A percentile compares a stretch with the other conserved stretches of the same genome.
phyloP scores from a whole-genome alignment of 768 basidiomycete genomes.

The Lactarius tabidus region DNA sequence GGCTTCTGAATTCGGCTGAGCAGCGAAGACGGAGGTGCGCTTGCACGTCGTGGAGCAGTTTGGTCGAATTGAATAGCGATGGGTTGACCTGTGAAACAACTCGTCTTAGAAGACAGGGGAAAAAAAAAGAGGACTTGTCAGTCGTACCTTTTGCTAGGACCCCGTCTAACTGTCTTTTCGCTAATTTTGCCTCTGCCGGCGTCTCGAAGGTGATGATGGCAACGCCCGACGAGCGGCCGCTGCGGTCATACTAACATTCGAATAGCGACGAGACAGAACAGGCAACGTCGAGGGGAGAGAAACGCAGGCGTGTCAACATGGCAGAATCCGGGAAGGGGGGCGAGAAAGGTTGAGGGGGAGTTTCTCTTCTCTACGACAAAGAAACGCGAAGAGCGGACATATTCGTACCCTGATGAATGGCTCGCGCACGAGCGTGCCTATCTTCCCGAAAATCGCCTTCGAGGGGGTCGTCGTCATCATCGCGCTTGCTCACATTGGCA shows the following conservation, averaged over 20 bases:
- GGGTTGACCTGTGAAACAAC: slow-evolving; percentile 60
- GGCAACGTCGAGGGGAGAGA: background rate
- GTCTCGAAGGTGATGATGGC: slow-evolving; percentile 81
- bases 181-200: slow-evolving; percentile 69
- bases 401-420: slow-evolving; percentile 91
- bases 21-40: slow-evolving; percentile 52
- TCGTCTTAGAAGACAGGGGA: slow-evolving; percentile 5
- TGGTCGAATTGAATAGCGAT: slow-evolving; percentile 68
- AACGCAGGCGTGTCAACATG: slow-evolving; percentile 25
- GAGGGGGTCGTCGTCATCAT: background rate
- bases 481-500: background rate
- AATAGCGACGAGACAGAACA: slow-evolving; percentile 37
- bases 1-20: slow-evolving; percentile 74
- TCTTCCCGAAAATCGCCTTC: slow-evolving; percentile 86
- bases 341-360: slow-evolving; percentile 41
- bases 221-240: slow-evolving; percentile 84
- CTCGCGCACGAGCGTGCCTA: slow-evolving; percentile 90
- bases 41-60: slow-evolving; percentile 32
- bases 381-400: slow-evolving; percentile 40
- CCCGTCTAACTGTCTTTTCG: slow-evolving; percentile 82
- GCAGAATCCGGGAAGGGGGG: slow-evolving; percentile 34
- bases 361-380: slow-evolving; percentile 60
- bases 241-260: slow-evolving; percentile 84
- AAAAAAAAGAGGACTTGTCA: slow-evolving; percentile 1
- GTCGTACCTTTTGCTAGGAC: slow-evolving; percentile 79